Base-by-base conservation (phyloP, 805 yeast genomes). In the Metschnikowia drakensbergensis region DNA sequence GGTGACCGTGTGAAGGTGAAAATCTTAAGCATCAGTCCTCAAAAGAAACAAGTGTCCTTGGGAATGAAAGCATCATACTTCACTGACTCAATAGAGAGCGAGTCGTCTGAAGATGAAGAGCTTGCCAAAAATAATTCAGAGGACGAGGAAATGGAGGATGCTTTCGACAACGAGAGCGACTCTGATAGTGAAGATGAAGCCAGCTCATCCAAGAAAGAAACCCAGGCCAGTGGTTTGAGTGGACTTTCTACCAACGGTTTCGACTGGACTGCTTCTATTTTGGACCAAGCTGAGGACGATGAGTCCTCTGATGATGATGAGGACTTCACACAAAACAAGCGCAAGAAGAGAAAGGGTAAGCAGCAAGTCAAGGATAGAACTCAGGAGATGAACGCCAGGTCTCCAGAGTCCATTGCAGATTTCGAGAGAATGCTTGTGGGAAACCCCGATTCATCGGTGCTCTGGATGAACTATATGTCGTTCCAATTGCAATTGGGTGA, bases 381-480 rank as follows among this genome's bases (percentile, higher is more conserved):
- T 9, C 91, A 84, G 46, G 94, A 87, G 44, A 76, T 94, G 51
- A 82, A 82, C 58, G 79, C 92, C 10, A 79, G 90, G 59, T 87
- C 91, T 11, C 99, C 99, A 34, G 95, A 92, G 68, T 89, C 97
- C 49, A 86, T 82, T 37, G 72, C 83, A 41, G 99, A 94, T 66
- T 94, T 90, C 60, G 99, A 94, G 70, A 82, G 99, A 61, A 71
- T 94, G 55, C 77, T 94, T 47, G 79, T 94, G 51, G 95, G 97
- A 64, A 86, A 86, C 63, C 97, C 99, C 42, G 86, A 88, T 72
- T 88, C 96, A 3, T 92, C 99, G 1, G 80, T 91, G 32, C 69
- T 89, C 49, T 94, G 99, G 99, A 92, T 94, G 88, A 88, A 91
- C 69, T 94, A 87, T 70, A 94, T 94, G 97, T 91, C 98, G 3